phyloP scores from a whole-genome alignment of 106 monocot genomes.

The Agapanthus africanus region DNA sequence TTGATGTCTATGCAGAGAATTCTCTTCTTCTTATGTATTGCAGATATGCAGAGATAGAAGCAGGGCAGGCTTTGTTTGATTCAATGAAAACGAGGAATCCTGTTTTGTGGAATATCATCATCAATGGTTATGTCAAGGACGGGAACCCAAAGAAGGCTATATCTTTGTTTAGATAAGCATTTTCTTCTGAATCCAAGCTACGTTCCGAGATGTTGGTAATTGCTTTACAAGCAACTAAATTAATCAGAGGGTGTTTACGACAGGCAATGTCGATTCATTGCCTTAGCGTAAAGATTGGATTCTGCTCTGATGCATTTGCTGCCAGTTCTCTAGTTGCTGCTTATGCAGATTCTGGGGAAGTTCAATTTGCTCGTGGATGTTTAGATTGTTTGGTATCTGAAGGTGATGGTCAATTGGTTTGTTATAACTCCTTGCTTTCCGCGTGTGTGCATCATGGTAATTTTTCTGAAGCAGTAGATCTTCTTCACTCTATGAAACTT shows the following conservation, averaged over 20 bases:
- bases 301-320: slow-evolving; percentile 27
- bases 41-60: slow-evolving; percentile 20
- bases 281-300: slow-evolving; percentile 23
- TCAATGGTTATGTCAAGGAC: slow-evolving; percentile 25
- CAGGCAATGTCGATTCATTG: slow-evolving; percentile 27
- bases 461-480: slow-evolving; percentile 27
- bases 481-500: slow-evolving; percentile 9
- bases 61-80: slow-evolving; percentile 23
- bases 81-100: slow-evolving; percentile 18
- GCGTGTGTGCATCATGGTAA: slow-evolving; percentile 27
- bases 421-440: slow-evolving; percentile 41
- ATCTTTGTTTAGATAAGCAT: slow-evolving; percentile 9
- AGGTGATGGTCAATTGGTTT: slow-evolving; percentile 3
- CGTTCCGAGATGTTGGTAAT: slow-evolving; percentile 36
- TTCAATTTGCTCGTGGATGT: slow-evolving; percentile 15
- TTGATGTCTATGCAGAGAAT: slow-evolving; percentile 23
- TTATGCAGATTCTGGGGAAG: slow-evolving; percentile 27
- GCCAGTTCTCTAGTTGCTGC: slow-evolving; percentile 37
- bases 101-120: slow-evolving; percentile 26
- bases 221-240: slow-evolving; percentile 27
- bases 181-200: slow-evolving; percentile 9
- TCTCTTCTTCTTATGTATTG: slow-evolving; percentile 40
- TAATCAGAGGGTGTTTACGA: background rate
- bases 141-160: slow-evolving; percentile 9
- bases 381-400: slow-evolving; percentile 8